Evolutionary conservation across 192 early-diverging fungal genomes (phyloP), one percentile per base, ranked within the genome.

Genomic region (Linderina pennispora): DNA sequence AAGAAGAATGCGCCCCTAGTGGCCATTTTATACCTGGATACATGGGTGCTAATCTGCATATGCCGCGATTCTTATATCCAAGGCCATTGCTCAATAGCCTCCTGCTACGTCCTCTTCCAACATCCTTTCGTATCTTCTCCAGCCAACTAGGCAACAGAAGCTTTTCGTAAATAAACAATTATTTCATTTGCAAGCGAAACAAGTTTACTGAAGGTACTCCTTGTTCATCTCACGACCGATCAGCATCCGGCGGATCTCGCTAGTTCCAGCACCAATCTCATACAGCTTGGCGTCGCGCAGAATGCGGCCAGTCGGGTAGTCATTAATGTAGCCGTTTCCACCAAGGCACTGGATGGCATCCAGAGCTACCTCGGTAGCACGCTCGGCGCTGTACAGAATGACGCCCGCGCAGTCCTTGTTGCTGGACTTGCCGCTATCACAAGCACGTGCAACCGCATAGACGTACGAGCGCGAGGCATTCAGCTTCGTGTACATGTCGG

Each of bases 401-500:
- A 78, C 94, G 41, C 90, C 91, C 2, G 94, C 94, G 50, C 94
- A 97, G 63, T 97, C 94, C 75, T 88, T 87, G 77, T 83, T 88
- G 53, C 84, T 87, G 44, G 81, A 55, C 23, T 87, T 69, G 8
- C 90, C 90, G 15, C 32, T 40, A 53, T 94, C 91, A 45, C 88
- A 90, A 17, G 89, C 91, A 18, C 91, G 74, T 1, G 83, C 94
- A 4, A 92, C 89, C 24, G 91, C 81, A 59, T 97, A 93, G 10
- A 89, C 89, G 50, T 93, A 94, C 19, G 90, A 69, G 9, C 94
- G 77, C 13, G 91, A 91, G 1, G 91, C 91, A 46, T 83, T 89
- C 23, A 92, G 74, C 58, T 94, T 94, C n/a, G 89, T 93, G 76
- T 94, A 93, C 88, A 97, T 97, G 48, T 97, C 94, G 16, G 94